Percentiles rank a stretch among this genome's conserved stretches.
phyloP scores from a whole-genome alignment of 257 asterid genomes.

The Gynochthodes officinalis region DNA sequence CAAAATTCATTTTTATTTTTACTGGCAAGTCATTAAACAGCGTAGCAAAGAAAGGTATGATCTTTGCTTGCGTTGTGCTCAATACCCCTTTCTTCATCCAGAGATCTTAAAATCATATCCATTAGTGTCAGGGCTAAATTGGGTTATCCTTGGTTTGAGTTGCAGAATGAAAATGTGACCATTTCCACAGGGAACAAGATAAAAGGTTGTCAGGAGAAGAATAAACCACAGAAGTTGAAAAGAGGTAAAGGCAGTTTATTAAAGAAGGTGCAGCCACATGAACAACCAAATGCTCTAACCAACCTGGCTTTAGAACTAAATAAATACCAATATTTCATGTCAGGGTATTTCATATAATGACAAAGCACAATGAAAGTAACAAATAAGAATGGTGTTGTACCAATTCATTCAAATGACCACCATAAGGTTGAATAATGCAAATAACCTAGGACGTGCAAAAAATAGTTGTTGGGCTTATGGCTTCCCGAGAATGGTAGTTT shows the following conservation, averaged over 20 bases:
- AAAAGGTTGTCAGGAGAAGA: too few species aligned
- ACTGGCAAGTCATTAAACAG: not conserved
- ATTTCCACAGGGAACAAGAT: too few species aligned
- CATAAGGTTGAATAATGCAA: constrained; percentile 5
- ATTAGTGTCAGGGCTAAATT: not conserved
- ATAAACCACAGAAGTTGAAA: not conserved
- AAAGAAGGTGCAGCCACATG: not conserved
- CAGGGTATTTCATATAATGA: not conserved
- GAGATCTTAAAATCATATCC: not conserved
- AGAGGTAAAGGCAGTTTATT: not conserved
- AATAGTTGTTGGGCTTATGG: constrained; percentile 22
- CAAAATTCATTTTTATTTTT: too few species aligned
- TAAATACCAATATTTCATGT: not conserved
- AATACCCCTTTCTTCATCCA: too few species aligned
- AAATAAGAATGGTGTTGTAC: not conserved
- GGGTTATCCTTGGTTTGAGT: not conserved
- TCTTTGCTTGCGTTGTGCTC: not conserved
- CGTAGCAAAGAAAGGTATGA: not conserved
- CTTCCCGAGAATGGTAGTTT: constrained; percentile 61
- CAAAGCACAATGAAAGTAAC: not conserved
- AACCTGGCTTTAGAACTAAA: not conserved
- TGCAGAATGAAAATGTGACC: not conserved
- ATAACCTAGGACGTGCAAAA: not conserved
- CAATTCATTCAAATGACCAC: not conserved
- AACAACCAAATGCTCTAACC: constrained; percentile 9